Evolutionary conservation across 495 filamentous ascomycete genomes (phyloP), one percentile per base, ranked within the genome.

Genomic region (Tuber aestivum): DNA sequence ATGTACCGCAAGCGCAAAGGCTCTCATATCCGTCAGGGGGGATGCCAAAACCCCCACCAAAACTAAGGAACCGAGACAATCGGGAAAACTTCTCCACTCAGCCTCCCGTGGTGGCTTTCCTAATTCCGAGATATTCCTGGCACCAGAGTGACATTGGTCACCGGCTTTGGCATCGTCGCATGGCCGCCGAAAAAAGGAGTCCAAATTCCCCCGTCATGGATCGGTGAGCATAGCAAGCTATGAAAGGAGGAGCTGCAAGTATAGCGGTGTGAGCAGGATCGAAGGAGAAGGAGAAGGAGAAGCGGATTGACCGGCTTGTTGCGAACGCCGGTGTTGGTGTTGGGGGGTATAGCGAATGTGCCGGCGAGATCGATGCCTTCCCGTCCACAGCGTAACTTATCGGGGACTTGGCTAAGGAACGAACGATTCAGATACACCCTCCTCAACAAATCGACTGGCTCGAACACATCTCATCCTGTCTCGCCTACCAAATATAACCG

Each of bases 121-220:
- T n/a, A n/a, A n/a, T n/a, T n/a, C n/a, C n/a, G n/a, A n/a, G n/a
- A n/a, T n/a, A n/a, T n/a, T n/a, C n/a, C n/a, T n/a, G n/a, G n/a
- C n/a, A n/a, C n/a, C n/a, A n/a, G n/a, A n/a, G n/a, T n/a, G n/a
- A n/a, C n/a, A n/a, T n/a, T n/a, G n/a, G n/a, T n/a, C n/a, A n/a
- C n/a, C n/a, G n/a, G n/a, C n/a, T 5, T 41, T 5, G 5, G 41
- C 41, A 41, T 41, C 4, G 6, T 83, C 89, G n/a, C n/a, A n/a
- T n/a, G n/a, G n/a, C n/a, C n/a, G n/a, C n/a, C n/a, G n/a, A n/a
- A n/a, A n/a, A n/a, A n/a, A n/a, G n/a, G n/a, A n/a, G n/a, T n/a
- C n/a, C n/a, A n/a, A n/a, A 85, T 86, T 70, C 79, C 89, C 0
- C 79, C 88, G 10, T 86, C 86, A 3, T 85, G 86, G 42, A 87